Conservation (phyloP, 768 basidiomycete species). For the Boletus reticuloceps region DNA sequence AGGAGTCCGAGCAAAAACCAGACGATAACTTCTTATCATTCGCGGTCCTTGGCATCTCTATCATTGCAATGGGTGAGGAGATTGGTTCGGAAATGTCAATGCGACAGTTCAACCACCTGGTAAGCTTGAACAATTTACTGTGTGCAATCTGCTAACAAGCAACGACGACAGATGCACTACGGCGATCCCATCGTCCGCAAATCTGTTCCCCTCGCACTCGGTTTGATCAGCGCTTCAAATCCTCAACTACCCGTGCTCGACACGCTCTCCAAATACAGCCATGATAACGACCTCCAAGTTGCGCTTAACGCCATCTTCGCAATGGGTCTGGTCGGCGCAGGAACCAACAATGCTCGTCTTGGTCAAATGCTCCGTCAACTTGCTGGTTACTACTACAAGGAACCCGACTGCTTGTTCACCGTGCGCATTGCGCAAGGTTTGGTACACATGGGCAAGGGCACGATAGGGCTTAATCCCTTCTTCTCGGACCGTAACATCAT, state of each 20-base stretch:
- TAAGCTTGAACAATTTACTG: slow-evolving; percentile 36
- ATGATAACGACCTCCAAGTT: slow-evolving; percentile 96
- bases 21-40: slow-evolving; percentile 89
- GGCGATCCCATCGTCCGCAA: slow-evolving; percentile 92
- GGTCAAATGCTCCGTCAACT: slow-evolving; percentile 97
- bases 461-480: slow-evolving; percentile 95
- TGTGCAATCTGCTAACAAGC: slow-evolving; percentile 13
- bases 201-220: slow-evolving; percentile 91
- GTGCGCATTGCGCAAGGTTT: slow-evolving; percentile 94
- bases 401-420: slow-evolving; percentile 94
- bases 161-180: slow-evolving; percentile 85
- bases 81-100: slow-evolving; percentile 98
- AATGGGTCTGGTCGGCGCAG: slow-evolving; percentile 97
- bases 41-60: slow-evolving; percentile 88
- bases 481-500: slow-evolving; percentile 90
- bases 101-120: slow-evolving; percentile 95
- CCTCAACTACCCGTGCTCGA: slow-evolving; percentile 93
- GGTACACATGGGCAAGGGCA: slow-evolving; percentile 99
- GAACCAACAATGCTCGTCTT: slow-evolving; percentile 97
- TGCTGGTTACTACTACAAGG: slow-evolving; percentile 97
- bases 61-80: slow-evolving; percentile 98
- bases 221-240: slow-evolving; percentile 92
- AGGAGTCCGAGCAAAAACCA: slow-evolving; percentile 48
- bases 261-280: slow-evolving; percentile 97
- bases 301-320: slow-evolving; percentile 97